phyloP scores from a whole-genome alignment of 306 rosid species.

The Corylus heterophylla region DNA sequence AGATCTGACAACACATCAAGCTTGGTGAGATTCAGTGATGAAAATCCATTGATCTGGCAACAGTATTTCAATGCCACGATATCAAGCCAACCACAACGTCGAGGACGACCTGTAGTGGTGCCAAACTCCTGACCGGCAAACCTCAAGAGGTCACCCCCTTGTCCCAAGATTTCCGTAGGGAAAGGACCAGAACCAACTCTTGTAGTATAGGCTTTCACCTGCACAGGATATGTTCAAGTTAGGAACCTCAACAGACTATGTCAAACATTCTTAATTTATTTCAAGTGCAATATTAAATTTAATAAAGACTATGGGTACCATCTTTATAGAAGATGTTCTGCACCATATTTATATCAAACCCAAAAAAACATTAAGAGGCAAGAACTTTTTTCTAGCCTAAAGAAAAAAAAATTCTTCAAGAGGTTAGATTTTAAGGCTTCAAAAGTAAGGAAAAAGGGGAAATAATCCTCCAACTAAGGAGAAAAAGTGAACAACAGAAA shows the following conservation, averaged over 20 bases:
- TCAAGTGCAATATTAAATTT: neutral
- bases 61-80: slow-evolving; percentile 68
- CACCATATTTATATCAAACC: neutral
- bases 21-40: slow-evolving; percentile 88
- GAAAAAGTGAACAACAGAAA: slow-evolving; percentile 5
- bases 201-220: slow-evolving; percentile 98
- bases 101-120: slow-evolving; percentile 95
- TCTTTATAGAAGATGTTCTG: neutral
- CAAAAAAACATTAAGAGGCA: neutral
- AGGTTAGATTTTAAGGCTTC: neutral
- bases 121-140: slow-evolving; percentile 97
- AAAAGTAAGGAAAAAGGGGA: neutral
- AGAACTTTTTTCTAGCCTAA: neutral
- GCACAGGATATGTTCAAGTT: slow-evolving; percentile 36
- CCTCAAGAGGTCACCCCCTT: slow-evolving; percentile 85
- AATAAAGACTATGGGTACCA: neutral
- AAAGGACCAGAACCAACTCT: slow-evolving; percentile 98
- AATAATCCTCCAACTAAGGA: neutral
- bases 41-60: slow-evolving; percentile 88
- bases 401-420: too few species aligned
- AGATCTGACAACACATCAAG: slow-evolving; percentile 87
- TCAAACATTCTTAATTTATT: slow-evolving; percentile 12
- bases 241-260: slow-evolving; percentile 14
- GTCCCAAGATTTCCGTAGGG: slow-evolving; percentile 83
- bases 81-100: slow-evolving; percentile 99